Evolutionary conservation across 2,329 filamentous ascomycete species (phyloP), one percentile per base, ranked within the genome.

Genomic region (Phialophora verrucosa): DNA sequence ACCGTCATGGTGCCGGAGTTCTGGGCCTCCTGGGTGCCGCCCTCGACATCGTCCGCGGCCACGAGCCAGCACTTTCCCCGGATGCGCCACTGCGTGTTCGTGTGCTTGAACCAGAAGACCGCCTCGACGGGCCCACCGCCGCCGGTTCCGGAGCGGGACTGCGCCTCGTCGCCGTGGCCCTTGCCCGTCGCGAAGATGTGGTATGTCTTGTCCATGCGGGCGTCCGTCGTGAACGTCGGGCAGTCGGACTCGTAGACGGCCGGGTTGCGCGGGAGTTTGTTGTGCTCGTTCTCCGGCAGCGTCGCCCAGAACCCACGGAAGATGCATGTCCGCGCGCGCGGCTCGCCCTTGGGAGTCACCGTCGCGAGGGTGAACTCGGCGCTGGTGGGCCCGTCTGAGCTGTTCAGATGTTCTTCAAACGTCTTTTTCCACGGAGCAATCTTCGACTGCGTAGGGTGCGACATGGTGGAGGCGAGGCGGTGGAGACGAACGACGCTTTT

Each of bases 201-300:
- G 2, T 83, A 81, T 0, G 90, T 83, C 82, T 98, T 98, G 66
- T 88, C 85, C 92, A 96, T 97, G 54, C 94, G 87, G 8, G 87
- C 87, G 77, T 98, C 95, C 0, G 93, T 97, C 0, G 94, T 97
- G 74, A 97, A 89, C 0, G 90, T 90, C 2, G 90, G 85, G 72
- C 94, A 81, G 71, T 98, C 93, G 72, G 87, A 92, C 74, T 91
- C 88, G 75, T 87, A 97, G 0, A 86, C 79, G 6, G 80, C 72
- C 4, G 91, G 88, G 77, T 97, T 97, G 69, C 83, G 83, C 69
- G 87, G 83, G 2, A 91, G 90, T 38, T 86, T 80, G 78, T 95
- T 94, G 77, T 89, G 87, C 51, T 87, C 85, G 78, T 93, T 91
- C 60, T 83, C 83, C 3, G 90, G 89, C 0, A 96, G 74, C 2